Evolutionary conservation across 2,329 filamentous ascomycete genomes (phyloP).

Genomic region (Phaeosphaeria sp.): DNA sequence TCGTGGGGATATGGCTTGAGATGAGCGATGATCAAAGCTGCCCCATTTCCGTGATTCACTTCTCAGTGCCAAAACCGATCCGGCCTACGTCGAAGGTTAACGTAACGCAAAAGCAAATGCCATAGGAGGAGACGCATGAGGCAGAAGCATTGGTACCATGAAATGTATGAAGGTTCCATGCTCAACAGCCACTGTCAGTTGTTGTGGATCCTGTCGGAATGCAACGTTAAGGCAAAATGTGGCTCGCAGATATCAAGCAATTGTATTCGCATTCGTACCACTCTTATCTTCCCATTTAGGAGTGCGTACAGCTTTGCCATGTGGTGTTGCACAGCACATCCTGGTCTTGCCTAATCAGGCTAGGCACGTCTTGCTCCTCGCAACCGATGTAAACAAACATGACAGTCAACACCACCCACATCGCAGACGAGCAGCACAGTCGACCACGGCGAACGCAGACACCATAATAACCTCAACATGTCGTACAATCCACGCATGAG

Average conservation of each 20-base stretch:
- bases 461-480: constrained; percentile 40
- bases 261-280: no score
- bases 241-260: no score
- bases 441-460: background rate
- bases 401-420: constrained; percentile 6
- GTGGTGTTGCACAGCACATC: background rate
- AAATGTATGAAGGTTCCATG: background rate
- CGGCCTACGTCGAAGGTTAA: background rate
- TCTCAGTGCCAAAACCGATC: background rate
- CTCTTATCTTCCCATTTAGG: no score
- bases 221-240: no score
- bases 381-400: constrained; percentile 19
- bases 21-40: background rate
- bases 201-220: background rate
- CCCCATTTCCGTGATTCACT: background rate
- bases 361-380: background rate
- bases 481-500: constrained; percentile 60
- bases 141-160: background rate
- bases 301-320: background rate
- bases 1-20: background rate
- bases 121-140: background rate
- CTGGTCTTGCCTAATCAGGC: background rate
- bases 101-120: background rate
- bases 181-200: background rate
- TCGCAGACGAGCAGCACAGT: constrained; percentile 3